These are phyloP conservation scores for Puccinellia tenuiflora DNA, from an alignment of 176 grass and related monocot genomes.

Conservation along the genomic window DNA sequence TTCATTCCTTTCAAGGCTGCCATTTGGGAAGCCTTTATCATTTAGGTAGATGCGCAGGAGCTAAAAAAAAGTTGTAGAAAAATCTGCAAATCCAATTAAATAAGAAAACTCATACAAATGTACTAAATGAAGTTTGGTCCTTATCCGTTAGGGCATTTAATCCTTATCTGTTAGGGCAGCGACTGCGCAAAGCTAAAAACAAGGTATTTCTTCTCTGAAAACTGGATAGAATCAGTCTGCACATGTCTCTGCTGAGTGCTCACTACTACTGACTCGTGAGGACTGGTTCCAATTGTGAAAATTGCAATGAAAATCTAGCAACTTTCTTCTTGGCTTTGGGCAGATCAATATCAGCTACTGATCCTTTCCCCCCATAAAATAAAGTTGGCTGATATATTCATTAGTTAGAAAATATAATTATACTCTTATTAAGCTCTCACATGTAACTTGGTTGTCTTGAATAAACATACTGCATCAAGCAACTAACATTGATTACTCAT, in stretches of 20 bases:
- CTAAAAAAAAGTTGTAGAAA: neutral
- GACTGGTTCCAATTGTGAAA: neutral
- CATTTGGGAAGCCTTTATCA: neutral
- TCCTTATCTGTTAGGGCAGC: neutral
- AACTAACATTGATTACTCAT: neutral
- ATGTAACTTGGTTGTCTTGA: neutral
- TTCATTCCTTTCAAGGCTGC: neutral
- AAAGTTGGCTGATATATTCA: neutral
- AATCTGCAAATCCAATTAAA: neutral
- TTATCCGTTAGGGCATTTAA: neutral
- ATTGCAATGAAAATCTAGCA: neutral
- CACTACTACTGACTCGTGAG: conserved; percentile 9
- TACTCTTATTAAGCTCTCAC: neutral
- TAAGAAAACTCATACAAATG: neutral
- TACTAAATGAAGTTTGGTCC: neutral
- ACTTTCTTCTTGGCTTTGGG: neutral
- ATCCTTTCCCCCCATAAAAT: neutral
- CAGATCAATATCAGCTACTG: neutral
- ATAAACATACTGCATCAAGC: neutral
- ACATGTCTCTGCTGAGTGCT: neutral
- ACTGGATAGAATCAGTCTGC: neutral
- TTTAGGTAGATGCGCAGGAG: neutral
- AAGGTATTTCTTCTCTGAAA: neutral
- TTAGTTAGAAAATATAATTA: neutral
- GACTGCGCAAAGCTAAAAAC: neutral